Percentiles rank a stretch among this genome's conserved stretches.
These are phyloP conservation scores for Saccharomycopsis babjevae DNA, from an alignment of 805 yeast genomes.

Conservation along the genomic window DNA sequence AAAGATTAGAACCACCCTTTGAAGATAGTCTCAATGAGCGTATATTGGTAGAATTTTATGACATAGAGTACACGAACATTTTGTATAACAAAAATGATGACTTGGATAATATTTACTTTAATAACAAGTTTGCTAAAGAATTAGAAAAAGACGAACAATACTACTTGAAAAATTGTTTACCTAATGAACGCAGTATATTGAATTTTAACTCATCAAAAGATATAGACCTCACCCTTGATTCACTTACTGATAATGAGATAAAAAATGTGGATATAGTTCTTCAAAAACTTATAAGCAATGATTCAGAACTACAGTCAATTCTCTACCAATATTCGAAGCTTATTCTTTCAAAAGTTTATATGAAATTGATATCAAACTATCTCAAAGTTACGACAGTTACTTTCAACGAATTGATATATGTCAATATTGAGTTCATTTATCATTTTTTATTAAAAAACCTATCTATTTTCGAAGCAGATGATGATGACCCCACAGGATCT, in stretches of 20 bases:
- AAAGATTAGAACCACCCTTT: neutral
- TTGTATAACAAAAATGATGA: neutral
- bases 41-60: neutral
- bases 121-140: conserved; percentile 5
- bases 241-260: conserved; percentile 13
- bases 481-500: conserved; percentile 1
- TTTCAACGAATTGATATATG: conserved; percentile 11
- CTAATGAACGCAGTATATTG: conserved; percentile 5
- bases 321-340: conserved; percentile 2
- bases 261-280: conserved; percentile 8
- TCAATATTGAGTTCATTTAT: conserved; percentile 11
- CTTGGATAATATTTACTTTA: conserved; percentile 5
- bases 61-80: neutral
- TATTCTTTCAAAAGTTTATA: conserved; percentile 13
- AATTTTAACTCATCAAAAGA: conserved; percentile 15
- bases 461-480: conserved; percentile 12
- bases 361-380: conserved; percentile 13
- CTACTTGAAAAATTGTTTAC: conserved; percentile 7
- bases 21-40: neutral
- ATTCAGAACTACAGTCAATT: conserved; percentile 14
- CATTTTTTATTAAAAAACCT: conserved; percentile 13
- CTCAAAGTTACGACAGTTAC: conserved; percentile 7
- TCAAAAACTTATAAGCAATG: conserved; percentile 12
- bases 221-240: conserved; percentile 8
- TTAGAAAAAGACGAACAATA: conserved; percentile 13